These are phyloP conservation scores for Paecilomyces formosus DNA, from an alignment of 2,329 filamentous ascomycete genomes.

Conservation along the genomic window DNA sequence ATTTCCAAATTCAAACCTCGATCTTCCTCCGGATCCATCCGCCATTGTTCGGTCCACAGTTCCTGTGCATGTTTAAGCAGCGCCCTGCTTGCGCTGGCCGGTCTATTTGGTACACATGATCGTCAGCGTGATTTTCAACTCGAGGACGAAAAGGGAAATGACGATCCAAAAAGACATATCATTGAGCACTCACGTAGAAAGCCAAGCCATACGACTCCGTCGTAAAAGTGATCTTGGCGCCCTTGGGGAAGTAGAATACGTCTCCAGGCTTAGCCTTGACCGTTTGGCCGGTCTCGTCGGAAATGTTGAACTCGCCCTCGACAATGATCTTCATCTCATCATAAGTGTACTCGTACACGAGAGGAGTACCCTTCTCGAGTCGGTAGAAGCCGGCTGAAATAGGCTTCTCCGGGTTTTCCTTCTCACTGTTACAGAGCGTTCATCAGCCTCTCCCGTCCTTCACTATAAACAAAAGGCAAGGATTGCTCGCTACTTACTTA, in stretches of 20 bases:
- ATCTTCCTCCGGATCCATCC: neutral
- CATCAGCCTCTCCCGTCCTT: neutral
- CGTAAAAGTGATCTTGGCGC: constrained; percentile 58
- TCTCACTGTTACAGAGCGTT: constrained; percentile 33
- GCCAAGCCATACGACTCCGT: constrained; percentile 55
- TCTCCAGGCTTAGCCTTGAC: constrained; percentile 56
- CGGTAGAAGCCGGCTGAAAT: constrained; percentile 60
- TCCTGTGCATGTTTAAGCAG: constrained; percentile 10
- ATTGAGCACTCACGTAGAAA: constrained; percentile 42
- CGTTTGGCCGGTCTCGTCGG: constrained; percentile 53
- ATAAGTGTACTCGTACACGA: constrained; percentile 63
- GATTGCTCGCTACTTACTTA: constrained; percentile 19
- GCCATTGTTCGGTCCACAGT: neutral
- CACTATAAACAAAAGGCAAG: neutral
- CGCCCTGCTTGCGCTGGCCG: constrained; percentile 20
- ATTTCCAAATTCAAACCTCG: neutral
- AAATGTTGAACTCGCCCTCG: constrained; percentile 59
- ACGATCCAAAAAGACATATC: neutral
- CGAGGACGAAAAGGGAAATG: neutral
- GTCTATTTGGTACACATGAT: constrained; percentile 3
- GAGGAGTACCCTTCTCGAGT: constrained; percentile 58
- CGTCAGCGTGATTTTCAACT: neutral
- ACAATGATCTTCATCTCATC: constrained; percentile 70
- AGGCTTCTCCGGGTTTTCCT: constrained; percentile 50
- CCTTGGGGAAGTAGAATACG: constrained; percentile 63